Evolutionary conservation across 2,329 filamentous ascomycete genomes (phyloP).

Genomic region (Atkinsonella texensis): DNA sequence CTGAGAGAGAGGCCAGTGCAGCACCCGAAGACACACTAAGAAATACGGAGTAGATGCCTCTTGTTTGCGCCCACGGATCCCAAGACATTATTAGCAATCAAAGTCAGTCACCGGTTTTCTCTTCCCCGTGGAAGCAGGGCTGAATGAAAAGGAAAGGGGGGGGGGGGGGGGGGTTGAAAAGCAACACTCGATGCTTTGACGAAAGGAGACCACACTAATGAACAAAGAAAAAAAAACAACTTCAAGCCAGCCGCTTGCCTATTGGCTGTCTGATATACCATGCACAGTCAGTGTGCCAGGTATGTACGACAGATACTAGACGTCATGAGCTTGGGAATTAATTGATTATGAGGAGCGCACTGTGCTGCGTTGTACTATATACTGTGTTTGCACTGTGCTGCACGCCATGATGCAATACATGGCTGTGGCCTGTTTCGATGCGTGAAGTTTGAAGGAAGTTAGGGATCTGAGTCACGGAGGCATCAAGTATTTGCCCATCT

Average conservation of each 20-base stretch:
- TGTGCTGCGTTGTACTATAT: too few relatives aligned
- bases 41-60: neutral
- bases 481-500: too few relatives aligned
- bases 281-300: neutral
- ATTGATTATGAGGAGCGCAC: too few relatives aligned
- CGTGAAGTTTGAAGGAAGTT: neutral
- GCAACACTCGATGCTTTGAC: neutral
- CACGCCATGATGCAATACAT: neutral
- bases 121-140: neutral
- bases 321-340: too few relatives aligned
- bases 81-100: neutral
- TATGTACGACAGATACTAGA: too few relatives aligned
- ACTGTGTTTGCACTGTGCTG: neutral
- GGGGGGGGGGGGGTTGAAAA: too few relatives aligned
- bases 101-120: neutral
- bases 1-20: neutral
- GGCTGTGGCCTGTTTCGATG: neutral
- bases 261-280: too few relatives aligned
- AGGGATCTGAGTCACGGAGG: too few relatives aligned
- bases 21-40: neutral
- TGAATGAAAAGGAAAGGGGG: neutral
- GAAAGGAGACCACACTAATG: neutral
- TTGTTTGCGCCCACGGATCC: too few relatives aligned
- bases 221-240: neutral
- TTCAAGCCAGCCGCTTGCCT: neutral